phyloP scores from a whole-genome alignment of 2,329 filamentous ascomycete species.

The Nemania diffusa region DNA sequence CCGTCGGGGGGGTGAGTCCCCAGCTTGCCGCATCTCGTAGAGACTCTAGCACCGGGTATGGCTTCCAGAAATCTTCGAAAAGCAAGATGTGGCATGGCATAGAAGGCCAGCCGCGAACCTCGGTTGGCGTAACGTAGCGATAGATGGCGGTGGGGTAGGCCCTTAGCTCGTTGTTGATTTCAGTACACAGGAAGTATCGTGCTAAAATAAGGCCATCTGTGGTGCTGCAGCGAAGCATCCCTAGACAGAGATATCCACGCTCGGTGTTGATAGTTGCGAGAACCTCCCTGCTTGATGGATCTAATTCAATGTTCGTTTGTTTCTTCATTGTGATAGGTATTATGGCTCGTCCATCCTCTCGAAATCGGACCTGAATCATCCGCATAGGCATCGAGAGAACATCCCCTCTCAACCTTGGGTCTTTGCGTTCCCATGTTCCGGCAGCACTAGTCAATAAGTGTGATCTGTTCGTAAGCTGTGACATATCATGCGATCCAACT shows the following conservation, averaged over 20 bases:
- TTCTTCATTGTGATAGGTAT: conserved; percentile 17
- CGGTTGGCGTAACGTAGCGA: conserved; percentile 3
- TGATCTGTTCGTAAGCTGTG: too few species aligned
- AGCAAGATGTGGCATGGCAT: conserved; percentile 26
- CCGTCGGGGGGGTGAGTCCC: background rate
- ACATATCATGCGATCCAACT: too few species aligned
- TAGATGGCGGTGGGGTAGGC: conserved; percentile 4
- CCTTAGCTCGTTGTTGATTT: background rate
- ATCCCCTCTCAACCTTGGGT: conserved; percentile 7
- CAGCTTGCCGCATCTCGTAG: conserved; percentile 9
- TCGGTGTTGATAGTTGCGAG: background rate
- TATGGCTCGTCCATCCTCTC: too few species aligned
- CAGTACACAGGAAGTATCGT: conserved; percentile 20
- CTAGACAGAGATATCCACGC: conserved; percentile 16
- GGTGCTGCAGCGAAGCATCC: conserved; percentile 6
- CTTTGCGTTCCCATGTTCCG: background rate
- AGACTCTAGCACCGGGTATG: background rate
- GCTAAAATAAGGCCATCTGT: conserved; percentile 2
- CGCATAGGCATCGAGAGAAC: conserved; percentile 16
- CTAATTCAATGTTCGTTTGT: background rate
- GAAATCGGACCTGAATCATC: conserved; percentile 17
- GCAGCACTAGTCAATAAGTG: too few species aligned
- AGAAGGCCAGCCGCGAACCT: background rate
- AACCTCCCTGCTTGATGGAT: background rate
- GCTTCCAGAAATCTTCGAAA: background rate